phyloP scores from a whole-genome alignment of 1,284 basidiomycete species.

The Boletus semigastroideus region DNA sequence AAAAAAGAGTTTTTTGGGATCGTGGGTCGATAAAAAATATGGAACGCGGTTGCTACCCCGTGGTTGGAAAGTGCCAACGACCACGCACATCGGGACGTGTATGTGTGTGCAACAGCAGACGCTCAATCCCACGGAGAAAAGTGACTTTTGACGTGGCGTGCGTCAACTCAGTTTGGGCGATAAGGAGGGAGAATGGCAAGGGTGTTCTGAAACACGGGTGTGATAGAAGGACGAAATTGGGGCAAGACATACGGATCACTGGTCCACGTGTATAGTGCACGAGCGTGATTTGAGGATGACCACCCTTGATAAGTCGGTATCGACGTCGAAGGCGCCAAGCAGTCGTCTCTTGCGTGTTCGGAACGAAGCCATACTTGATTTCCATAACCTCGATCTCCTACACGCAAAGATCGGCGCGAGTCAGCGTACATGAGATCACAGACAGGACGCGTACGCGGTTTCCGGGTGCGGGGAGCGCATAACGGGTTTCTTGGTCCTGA shows the following conservation, averaged over 20 bases:
- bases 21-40: background rate
- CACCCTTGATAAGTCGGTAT: conserved; percentile 69
- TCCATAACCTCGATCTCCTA: conserved; percentile 77
- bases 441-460: conserved; percentile 45
- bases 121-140: background rate
- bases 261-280: conserved; percentile 72
- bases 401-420: background rate
- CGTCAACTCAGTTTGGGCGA: conserved; percentile 5
- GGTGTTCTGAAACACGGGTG: conserved; percentile 14
- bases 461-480: conserved; percentile 45
- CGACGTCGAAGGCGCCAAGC: conserved; percentile 67
- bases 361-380: conserved; percentile 72
- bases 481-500: conserved; percentile 65
- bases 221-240: conserved; percentile 3
- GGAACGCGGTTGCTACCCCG: background rate
- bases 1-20: background rate
- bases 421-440: background rate
- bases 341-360: conserved; percentile 51
- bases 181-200: conserved; percentile 9
- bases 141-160: background rate
- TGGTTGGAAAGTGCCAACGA: background rate
- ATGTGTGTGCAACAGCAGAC: background rate
- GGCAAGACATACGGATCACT: conserved; percentile 49
- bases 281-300: conserved; percentile 64
- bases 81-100: background rate